Base-by-base conservation (phyloP, 2,329 filamentous ascomycete genomes). In the Pseudogymnoascus pannorum region DNA sequence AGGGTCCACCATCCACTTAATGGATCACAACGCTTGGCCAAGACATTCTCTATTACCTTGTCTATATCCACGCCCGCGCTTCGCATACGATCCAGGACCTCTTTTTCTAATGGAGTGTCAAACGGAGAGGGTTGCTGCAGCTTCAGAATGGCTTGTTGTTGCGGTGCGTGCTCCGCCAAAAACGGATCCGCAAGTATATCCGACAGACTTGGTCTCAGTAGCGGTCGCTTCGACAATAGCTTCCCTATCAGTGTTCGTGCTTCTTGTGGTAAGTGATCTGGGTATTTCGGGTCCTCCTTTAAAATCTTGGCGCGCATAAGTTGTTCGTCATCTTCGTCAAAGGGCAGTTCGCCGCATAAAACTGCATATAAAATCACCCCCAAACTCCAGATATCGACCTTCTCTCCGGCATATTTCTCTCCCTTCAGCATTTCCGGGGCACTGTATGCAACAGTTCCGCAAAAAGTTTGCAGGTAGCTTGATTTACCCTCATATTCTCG, bases 391-490 rank as follows among this genome's bases (percentile, higher is more conserved):
- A 99, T 92, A 71, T 99, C 94, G 57, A 99, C 93, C 77, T 97
- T 97, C 77, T 97, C 92, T 24, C 92, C 93, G 0, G 92, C 94
- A 72, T 99, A 99, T 74, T 96, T 97, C 74, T 99, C 94, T 38
- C 92, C 94, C 74, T 94, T 96, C 40, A 99, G 81, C 94, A 99
- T 99, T 75, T 99, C 94, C 2, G 94, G 94, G 2, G 94, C 94
- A 60, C 92, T 96, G 75, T 99, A 99, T 77, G 93, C 97, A 65
- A 99, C 88, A 0, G 94, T 99, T 4, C 94, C 94, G 73, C 94
- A 99, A 75, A 96, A 99, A 1, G 94, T 99, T 75, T 97, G 93
- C 61, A 99, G 77, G 71, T 97, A 93, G 73, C 92, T 97, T 29
- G 91, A 85, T 69, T 95, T 92, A 63, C 93, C 93, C 75, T 97